Evolutionary conservation across 495 filamentous ascomycete genomes (phyloP), one percentile per base, ranked within the genome.

Genomic region (Neurospora sp.): DNA sequence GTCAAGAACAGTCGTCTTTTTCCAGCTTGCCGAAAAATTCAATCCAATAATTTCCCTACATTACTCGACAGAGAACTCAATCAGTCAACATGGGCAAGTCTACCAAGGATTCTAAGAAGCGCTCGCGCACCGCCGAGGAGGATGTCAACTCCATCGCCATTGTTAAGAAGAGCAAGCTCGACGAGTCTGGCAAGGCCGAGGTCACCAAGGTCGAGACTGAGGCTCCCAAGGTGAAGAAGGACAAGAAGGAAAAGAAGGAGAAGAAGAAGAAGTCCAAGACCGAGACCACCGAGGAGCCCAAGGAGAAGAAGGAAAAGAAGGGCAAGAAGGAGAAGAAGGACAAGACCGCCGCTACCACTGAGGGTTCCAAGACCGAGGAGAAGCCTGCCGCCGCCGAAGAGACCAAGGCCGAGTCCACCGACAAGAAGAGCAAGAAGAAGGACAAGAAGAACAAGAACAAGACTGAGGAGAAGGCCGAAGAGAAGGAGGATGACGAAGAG

Each of bases 311-410:
- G 73, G 75, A 71, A 48, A 76, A 78, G 71, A 77, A 75, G 83
- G 84, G 71, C 79, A 87, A 76, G 80, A 74, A 88, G 85, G 71
- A 87, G 80, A 69, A 84, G 82, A 74, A 89, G 85, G 48, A 72
- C 78, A 87, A 76, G 80, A 76, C 74, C 69, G 69, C 82, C 19
- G 66, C 73, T 40, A 70, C 74, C 28, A 73, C 70, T 48, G 78
- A 80, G 69, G 78, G 75, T 34, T 71, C 59, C 24, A 70, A 71
- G 40, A 72, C 76, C 24, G 39, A 79, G 34, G 71, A 74, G 75
- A 76, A 76, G 80, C 69, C 74, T n/a, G 75, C 24, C 24, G 24
- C 24, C 24, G 24, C 24, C 24, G 24, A 28, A 28, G 24, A 28
- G 24, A 28, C 24, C 24, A 28, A 28, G 24, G 24, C 24, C 24